Percentiles rank a stretch among this genome's conserved stretches.
These are phyloP conservation scores for Fusarium sp. DNA, from an alignment of 2,329 filamentous ascomycete genomes.

Conservation along the genomic window DNA sequence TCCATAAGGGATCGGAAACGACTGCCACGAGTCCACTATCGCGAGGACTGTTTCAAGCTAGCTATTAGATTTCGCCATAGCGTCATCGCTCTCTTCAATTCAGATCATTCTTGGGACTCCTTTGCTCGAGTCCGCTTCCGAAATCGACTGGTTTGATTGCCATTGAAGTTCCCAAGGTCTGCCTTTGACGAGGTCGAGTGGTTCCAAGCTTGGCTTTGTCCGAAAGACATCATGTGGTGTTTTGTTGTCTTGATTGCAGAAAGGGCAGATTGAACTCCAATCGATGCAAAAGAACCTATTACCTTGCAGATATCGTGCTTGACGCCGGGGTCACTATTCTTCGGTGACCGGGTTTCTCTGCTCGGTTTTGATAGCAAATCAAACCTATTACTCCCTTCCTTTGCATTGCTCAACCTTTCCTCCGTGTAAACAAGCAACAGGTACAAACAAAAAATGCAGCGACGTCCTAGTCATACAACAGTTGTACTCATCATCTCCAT, in stretches of 20 bases:
- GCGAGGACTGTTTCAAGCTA: slow-evolving; percentile 54
- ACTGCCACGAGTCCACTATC: slow-evolving; percentile 49
- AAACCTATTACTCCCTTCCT: slow-evolving; percentile 48
- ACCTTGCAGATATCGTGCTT: slow-evolving; percentile 37
- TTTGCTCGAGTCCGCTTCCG: slow-evolving; percentile 48
- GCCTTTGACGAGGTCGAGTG: slow-evolving; percentile 51
- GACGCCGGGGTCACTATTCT: slow-evolving; percentile 37
- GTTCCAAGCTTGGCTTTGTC: slow-evolving; percentile 50
- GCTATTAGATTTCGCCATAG: slow-evolving; percentile 56
- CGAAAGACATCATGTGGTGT: slow-evolving; percentile 43
- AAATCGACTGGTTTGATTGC: slow-evolving; percentile 43
- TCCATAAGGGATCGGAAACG: slow-evolving; percentile 46
- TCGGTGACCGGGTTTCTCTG: slow-evolving; percentile 39
- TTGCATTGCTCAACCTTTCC: slow-evolving; percentile 27
- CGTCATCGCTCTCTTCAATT: slow-evolving; percentile 53
- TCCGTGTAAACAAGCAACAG: slow-evolving; percentile 36
- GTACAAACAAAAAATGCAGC: slow-evolving; percentile 39
- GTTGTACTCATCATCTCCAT: slow-evolving; percentile 42
- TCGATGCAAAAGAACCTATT: slow-evolving; percentile 45
- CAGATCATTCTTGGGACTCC: slow-evolving; percentile 43
- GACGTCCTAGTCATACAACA: slow-evolving; percentile 53
- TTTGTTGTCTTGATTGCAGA: slow-evolving; percentile 40
- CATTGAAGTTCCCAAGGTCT: slow-evolving; percentile 46
- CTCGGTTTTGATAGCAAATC: slow-evolving; percentile 46
- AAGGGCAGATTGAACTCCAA: slow-evolving; percentile 50